A percentile compares a stretch with the other conserved stretches of the same genome.
phyloP scores from a whole-genome alignment of 495 filamentous ascomycete genomes.

The Pyrenula massariospora region DNA sequence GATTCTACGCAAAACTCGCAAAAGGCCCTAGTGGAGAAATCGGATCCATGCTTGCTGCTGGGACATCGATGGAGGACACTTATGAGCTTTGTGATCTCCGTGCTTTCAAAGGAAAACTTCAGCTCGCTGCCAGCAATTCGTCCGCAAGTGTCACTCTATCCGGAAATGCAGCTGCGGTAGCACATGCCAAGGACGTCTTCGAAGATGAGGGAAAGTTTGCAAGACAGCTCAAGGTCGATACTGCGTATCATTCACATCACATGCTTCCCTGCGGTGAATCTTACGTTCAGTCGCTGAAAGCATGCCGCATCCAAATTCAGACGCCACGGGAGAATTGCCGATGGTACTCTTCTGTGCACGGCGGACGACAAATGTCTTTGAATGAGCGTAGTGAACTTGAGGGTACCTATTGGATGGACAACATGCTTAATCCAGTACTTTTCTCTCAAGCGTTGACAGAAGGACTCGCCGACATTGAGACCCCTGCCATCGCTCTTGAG shows the following conservation, averaged over 20 bases:
- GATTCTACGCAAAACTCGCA: constrained; percentile 3
- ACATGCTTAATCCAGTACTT: constrained; percentile 3
- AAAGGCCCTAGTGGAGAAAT: not conserved
- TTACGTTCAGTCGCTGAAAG: not conserved
- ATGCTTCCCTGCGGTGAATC: constrained; percentile 23
- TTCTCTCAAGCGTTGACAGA: constrained; percentile 12
- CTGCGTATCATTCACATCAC: constrained; percentile 48
- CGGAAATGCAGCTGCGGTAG: constrained; percentile 35
- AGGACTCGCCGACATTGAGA: constrained; percentile 10
- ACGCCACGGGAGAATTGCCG: not conserved
- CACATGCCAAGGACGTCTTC: constrained; percentile 31
- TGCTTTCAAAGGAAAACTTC: constrained; percentile 18
- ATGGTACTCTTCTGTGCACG: not conserved
- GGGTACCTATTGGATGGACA: constrained; percentile 6
- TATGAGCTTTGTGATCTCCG: constrained; percentile 9
- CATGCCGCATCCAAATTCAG: constrained; percentile 1
- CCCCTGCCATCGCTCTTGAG: constrained; percentile 24
- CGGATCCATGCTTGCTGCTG: constrained; percentile 16
- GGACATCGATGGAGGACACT: constrained; percentile 5
- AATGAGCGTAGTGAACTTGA: not conserved
- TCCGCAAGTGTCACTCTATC: constrained; percentile 49
- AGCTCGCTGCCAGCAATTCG: constrained; percentile 43
- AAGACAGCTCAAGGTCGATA: constrained; percentile 38
- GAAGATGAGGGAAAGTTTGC: constrained; percentile 34
- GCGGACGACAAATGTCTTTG: not conserved